Percentiles rank a stretch among this genome's conserved stretches.
These are phyloP conservation scores for Melampsora larici-populina DNA, from an alignment of 1,284 basidiomycete genomes.

Conservation along the genomic window DNA sequence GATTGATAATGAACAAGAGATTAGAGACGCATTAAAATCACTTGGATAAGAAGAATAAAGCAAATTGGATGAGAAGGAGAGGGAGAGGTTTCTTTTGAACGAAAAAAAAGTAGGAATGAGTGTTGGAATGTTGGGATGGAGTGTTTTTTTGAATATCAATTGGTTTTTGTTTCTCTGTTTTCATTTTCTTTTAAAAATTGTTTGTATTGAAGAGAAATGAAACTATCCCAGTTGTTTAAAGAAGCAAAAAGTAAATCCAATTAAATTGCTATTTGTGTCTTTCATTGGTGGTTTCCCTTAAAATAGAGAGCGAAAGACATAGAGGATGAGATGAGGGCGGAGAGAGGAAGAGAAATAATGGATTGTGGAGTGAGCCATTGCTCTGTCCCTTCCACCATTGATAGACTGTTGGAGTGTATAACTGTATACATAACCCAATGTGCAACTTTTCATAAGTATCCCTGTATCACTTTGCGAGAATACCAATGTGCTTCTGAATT, in stretches of 20 bases:
- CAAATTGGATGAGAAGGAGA: background rate
- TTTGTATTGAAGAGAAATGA: background rate
- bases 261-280: background rate
- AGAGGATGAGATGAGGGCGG: no score
- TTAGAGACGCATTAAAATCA: slow-evolving; percentile 49
- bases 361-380: no score
- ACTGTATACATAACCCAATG: no score
- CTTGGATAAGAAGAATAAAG: slow-evolving; percentile 45
- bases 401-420: no score
- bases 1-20: slow-evolving; percentile 57
- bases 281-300: background rate
- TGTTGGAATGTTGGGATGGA: background rate
- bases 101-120: background rate
- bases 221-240: background rate
- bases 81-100: no score
- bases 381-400: no score
- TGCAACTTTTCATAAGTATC: no score
- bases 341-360: no score
- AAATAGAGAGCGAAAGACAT: background rate
- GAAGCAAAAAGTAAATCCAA: background rate
- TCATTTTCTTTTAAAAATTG: background rate
- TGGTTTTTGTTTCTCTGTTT: background rate
- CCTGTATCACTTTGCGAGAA: no score
- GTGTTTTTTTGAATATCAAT: slow-evolving; percentile 3
- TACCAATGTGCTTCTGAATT: no score